A percentile compares a stretch with the other conserved stretches of the same genome.
phyloP scores from a whole-genome alignment of 768 basidiomycete genomes.

The Boletellus emodensis region DNA sequence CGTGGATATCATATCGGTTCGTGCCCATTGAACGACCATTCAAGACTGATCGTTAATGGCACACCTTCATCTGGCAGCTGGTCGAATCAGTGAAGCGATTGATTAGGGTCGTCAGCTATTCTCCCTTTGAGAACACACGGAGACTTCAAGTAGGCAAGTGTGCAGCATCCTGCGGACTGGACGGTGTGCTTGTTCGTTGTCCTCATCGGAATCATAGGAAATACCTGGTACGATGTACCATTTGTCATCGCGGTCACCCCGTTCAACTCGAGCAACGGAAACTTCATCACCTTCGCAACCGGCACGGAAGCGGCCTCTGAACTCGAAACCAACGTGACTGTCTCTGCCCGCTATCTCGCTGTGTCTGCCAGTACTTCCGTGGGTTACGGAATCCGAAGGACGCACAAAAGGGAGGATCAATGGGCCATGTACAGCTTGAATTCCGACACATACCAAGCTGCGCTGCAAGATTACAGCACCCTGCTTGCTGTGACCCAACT shows the following conservation, averaged over 20 bases:
- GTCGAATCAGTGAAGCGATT: neutral
- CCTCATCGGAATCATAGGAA: too few relatives aligned
- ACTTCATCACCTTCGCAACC: neutral
- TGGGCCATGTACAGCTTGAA: slow-evolving; percentile 19
- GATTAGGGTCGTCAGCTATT: neutral
- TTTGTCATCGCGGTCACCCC: too few relatives aligned
- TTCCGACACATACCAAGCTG: slow-evolving; percentile 8
- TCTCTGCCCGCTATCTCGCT: slow-evolving; percentile 4
- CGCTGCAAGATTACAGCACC: slow-evolving; percentile 7
- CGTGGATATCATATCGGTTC: neutral
- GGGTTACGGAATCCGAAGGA: too few relatives aligned
- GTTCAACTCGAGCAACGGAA: neutral
- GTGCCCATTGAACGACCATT: neutral
- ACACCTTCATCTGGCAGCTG: neutral
- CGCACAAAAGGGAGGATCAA: slow-evolving; percentile 11
- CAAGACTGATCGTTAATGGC: too few relatives aligned
- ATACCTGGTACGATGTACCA: neutral
- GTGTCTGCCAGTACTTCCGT: slow-evolving; percentile 8
- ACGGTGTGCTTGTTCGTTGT: too few relatives aligned
- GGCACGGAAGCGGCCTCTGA: neutral
- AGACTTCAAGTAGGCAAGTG: neutral
- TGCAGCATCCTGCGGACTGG: neutral
- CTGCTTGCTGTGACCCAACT: neutral
- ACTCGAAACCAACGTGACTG: neutral
- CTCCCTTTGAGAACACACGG: neutral